These are phyloP conservation scores for Tricholomella constricta DNA, from an alignment of 768 basidiomycete species.

Conservation along the genomic window DNA sequence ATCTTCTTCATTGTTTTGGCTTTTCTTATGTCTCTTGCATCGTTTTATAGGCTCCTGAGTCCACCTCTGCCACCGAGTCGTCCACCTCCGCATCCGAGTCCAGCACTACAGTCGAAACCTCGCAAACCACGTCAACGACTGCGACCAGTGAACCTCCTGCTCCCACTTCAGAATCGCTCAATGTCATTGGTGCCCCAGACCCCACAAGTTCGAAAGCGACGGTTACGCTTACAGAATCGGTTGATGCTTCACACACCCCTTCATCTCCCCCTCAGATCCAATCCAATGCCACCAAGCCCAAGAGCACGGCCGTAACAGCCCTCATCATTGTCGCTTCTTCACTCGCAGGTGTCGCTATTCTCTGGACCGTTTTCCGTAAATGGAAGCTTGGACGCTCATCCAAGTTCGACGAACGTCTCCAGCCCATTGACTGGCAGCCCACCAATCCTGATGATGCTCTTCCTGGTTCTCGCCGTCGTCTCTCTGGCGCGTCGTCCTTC, in stretches of 20 bases:
- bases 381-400: conserved; percentile 86
- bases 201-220: conserved; percentile 20
- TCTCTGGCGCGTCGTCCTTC: conserved; percentile 71
- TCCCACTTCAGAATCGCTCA: conserved; percentile 23
- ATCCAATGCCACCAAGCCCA: conserved; percentile 28
- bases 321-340: conserved; percentile 72
- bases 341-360: conserved; percentile 66
- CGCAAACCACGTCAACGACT: not conserved
- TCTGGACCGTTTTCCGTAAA: conserved; percentile 91
- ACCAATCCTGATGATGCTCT: conserved; percentile 50
- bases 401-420: conserved; percentile 81
- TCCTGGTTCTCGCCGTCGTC: conserved; percentile 50
- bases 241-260: conserved; percentile 30
- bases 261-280: conserved; percentile 28
- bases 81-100: conserved; percentile 3
- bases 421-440: conserved; percentile 90
- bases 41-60: conserved; percentile 6
- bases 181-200: conserved; percentile 19
- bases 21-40: not conserved
- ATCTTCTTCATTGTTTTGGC: not conserved
- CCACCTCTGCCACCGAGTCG: not conserved
- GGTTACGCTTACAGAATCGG: conserved; percentile 30
- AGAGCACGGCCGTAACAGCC: conserved; percentile 53
- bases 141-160: not conserved
- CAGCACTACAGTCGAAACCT: conserved; percentile 10